These are phyloP conservation scores for Epichloe gansuensis DNA, from an alignment of 2,329 filamentous ascomycete species.

Conservation along the genomic window DNA sequence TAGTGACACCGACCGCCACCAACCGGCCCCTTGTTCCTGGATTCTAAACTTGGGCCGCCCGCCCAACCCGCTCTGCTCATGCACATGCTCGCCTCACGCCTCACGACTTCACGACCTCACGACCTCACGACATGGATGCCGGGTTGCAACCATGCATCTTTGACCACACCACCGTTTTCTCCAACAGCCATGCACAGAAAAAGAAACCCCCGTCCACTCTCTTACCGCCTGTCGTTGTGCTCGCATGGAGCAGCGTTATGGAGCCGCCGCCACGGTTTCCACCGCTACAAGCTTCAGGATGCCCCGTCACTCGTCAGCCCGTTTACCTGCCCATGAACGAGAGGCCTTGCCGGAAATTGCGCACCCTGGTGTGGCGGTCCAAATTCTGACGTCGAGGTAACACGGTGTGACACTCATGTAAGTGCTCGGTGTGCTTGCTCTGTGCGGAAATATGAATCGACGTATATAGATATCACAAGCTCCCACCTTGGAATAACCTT, in stretches of 20 bases:
- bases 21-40: too few relatives aligned
- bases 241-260: background rate
- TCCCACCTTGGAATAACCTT: background rate
- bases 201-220: background rate
- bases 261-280: background rate
- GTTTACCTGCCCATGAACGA: background rate
- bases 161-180: constrained; percentile 1
- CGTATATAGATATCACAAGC: constrained; percentile 4
- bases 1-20: too few relatives aligned
- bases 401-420: background rate
- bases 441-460: background rate
- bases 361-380: background rate
- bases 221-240: background rate
- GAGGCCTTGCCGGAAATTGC: background rate
- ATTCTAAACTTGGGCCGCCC: background rate
- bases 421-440: background rate
- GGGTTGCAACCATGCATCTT: background rate
- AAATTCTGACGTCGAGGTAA: background rate
- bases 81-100: background rate
- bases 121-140: background rate
- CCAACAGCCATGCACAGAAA: background rate
- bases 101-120: background rate
- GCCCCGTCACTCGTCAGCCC: background rate
- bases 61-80: background rate
- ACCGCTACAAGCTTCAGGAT: background rate